These are phyloP conservation scores for Thelonectria blattea DNA, from an alignment of 2,329 filamentous ascomycete genomes.

Conservation along the genomic window DNA sequence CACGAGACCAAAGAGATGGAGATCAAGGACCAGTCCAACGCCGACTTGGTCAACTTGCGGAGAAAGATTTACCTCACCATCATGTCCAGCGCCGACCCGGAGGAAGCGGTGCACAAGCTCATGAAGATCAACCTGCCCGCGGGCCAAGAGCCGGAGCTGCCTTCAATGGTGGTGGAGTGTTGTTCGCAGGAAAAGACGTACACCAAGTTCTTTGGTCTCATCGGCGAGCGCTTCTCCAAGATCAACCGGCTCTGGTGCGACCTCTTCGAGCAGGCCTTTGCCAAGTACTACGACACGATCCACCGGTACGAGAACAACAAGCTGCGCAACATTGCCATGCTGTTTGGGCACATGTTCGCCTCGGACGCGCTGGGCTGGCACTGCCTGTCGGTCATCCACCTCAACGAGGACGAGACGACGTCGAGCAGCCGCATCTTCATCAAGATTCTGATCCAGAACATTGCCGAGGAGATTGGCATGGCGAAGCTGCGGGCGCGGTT, in stretches of 20 bases:
- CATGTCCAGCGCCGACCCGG: conserved; percentile 94
- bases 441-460: conserved; percentile 95
- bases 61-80: conserved; percentile 97
- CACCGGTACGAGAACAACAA: conserved; percentile 97
- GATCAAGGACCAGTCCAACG: conserved; percentile 97
- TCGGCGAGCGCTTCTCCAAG: conserved; percentile 94
- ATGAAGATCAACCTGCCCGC: conserved; percentile 90
- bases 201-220: conserved; percentile 94
- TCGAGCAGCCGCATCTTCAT: conserved; percentile 97
- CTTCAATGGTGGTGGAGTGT: conserved; percentile 96
- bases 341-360: conserved; percentile 90
- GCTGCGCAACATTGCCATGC: conserved; percentile 90
- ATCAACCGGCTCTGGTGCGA: conserved; percentile 95
- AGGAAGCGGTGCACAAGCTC: conserved; percentile 96
- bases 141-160: conserved; percentile 87
- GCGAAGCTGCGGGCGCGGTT: conserved; percentile 77
- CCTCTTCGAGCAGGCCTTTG: conserved; percentile 88
- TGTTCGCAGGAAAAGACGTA: conserved; percentile 97
- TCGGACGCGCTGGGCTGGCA: conserved; percentile 94
- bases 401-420: conserved; percentile 97
- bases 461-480: conserved; percentile 86
- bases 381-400: conserved; percentile 79
- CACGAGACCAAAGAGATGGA: conserved; percentile 84
- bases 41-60: conserved; percentile 90
- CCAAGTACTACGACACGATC: conserved; percentile 95